Evolutionary conservation across 1,284 basidiomycete genomes (phyloP), one percentile per base, ranked within the genome.

Genomic region (Cryptococcus sp.): DNA sequence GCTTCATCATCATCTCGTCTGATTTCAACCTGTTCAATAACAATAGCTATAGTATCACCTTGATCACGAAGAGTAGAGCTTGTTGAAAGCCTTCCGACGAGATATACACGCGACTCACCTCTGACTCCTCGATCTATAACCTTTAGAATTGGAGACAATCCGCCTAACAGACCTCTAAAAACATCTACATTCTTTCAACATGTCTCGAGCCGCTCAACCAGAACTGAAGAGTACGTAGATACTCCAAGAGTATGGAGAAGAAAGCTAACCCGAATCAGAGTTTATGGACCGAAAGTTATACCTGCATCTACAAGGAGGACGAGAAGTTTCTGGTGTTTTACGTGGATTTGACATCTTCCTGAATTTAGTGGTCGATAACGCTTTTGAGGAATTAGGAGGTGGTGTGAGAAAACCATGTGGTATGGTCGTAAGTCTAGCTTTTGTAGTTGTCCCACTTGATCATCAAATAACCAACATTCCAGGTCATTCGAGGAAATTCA

Each of bases 211-310:
- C 64, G 88, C 89, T 44, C 90, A 93, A 77, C 90, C 90, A 58
- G 91, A 95, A 76, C 83, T 95, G 58, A 95, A 94, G 83, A 95
- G 91, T 91, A 52, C 46, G 75, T 62, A n/a, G 10, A 23, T 36
- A 35, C 15, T 15, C 23, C n/a, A 5, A 31, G 23, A 13, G 14
- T 37, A 30, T 50, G 8, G 41, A 41, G 11, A 11, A 31, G 11
- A 23, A 23, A 46, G 44, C 48, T 50, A 50, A 46, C 37, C 10
- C 13, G 30, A 13, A 37, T 14, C 58, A 64, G 72, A 97, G 89
- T 98, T 96, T 76, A 97, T 98, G 90, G 96, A 99, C 84, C 96
- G 97, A 81, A 89, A 88, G 67, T 81, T 98, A 65, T 93, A 92
- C 77, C 83, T 98, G 70, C 87, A 97, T 80, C 82, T 99, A 5